Conservation (phyloP, 179 eudicot genomes). For the Vitellaria paradoxa region DNA sequence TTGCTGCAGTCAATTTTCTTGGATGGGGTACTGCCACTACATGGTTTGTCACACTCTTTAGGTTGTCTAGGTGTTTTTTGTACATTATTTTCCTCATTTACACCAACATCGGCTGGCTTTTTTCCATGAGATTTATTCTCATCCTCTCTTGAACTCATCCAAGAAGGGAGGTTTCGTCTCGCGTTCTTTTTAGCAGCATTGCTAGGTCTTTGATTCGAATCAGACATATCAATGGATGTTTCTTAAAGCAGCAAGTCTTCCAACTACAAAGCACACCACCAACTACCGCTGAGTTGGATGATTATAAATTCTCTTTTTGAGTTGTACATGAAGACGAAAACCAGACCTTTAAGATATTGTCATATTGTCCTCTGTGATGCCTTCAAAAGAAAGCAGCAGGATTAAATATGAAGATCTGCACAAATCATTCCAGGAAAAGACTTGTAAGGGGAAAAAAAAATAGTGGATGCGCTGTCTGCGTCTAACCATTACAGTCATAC, state of each 20-base stretch:
- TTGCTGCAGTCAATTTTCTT: slow-evolving; percentile 25
- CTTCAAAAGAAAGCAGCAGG: neutral
- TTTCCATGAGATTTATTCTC: slow-evolving; percentile 27
- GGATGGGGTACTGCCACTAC: slow-evolving; percentile 15
- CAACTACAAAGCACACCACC: neutral
- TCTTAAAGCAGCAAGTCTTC: slow-evolving; percentile 8
- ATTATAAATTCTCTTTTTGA: neutral
- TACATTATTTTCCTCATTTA: slow-evolving; percentile 26
- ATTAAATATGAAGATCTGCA: slow-evolving; percentile 5
- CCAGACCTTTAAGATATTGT: neutral
- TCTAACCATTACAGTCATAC: neutral
- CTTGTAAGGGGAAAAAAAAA: too few species aligned
- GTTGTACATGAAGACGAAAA: neutral
- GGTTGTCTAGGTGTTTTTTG: slow-evolving; percentile 21
- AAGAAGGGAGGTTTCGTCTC: slow-evolving; percentile 76
- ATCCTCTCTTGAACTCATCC: slow-evolving; percentile 76
- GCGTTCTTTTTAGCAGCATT: slow-evolving; percentile 29
- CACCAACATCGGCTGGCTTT: slow-evolving; percentile 28
- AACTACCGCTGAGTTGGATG: neutral
- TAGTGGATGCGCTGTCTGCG: too few species aligned
- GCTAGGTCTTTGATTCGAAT: slow-evolving; percentile 34
- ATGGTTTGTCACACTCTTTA: slow-evolving; percentile 27
- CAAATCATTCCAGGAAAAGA: neutral
- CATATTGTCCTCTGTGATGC: neutral
- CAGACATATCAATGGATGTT: slow-evolving; percentile 41